Percentiles rank a stretch among this genome's conserved stretches.
These are phyloP conservation scores for Cryoendolithus antarcticus DNA, from an alignment of 2,329 filamentous ascomycete species.

Conservation along the genomic window DNA sequence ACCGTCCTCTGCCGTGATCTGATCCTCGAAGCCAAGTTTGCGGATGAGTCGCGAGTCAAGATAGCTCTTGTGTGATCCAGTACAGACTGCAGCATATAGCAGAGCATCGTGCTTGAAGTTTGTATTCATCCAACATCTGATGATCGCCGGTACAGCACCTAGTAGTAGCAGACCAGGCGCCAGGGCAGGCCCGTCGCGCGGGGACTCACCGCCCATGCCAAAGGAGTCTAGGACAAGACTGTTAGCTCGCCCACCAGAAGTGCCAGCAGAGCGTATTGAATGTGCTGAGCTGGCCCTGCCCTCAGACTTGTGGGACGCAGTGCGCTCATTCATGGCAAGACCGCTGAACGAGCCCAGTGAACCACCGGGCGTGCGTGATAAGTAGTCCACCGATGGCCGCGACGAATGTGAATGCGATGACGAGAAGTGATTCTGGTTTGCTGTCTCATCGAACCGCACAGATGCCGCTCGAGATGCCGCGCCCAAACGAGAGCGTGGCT, in stretches of 20 bases:
- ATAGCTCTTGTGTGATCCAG: slow-evolving; percentile 79
- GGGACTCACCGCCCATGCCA: slow-evolving; percentile 50
- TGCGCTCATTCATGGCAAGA: slow-evolving; percentile 75
- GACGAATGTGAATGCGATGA: slow-evolving; percentile 45
- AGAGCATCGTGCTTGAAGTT: slow-evolving; percentile 83
- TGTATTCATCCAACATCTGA: slow-evolving; percentile 87
- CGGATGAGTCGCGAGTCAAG: slow-evolving; percentile 63
- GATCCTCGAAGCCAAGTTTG: slow-evolving; percentile 57
- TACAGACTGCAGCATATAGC: slow-evolving; percentile 84
- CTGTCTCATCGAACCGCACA: slow-evolving; percentile 93
- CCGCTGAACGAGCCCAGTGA: slow-evolving; percentile 53
- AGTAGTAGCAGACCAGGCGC: slow-evolving; percentile 76
- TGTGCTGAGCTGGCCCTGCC: slow-evolving; percentile 81
- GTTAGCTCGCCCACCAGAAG: slow-evolving; percentile 57
- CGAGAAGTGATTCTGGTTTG: slow-evolving; percentile 79
- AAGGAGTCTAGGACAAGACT: slow-evolving; percentile 75
- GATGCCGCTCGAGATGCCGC: slow-evolving; percentile 89
- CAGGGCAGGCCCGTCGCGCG: slow-evolving; percentile 59
- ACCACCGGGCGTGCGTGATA: slow-evolving; percentile 56
- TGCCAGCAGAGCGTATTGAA: slow-evolving; percentile 65
- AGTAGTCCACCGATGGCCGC: slow-evolving; percentile 72
- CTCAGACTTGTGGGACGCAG: slow-evolving; percentile 89
- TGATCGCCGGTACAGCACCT: slow-evolving; percentile 82
- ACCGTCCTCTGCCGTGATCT: slow-evolving; percentile 37
- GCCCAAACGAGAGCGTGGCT: slow-evolving; percentile 63